Conservation (phyloP, 805 yeast species). For the Candida xyloterini region DNA sequence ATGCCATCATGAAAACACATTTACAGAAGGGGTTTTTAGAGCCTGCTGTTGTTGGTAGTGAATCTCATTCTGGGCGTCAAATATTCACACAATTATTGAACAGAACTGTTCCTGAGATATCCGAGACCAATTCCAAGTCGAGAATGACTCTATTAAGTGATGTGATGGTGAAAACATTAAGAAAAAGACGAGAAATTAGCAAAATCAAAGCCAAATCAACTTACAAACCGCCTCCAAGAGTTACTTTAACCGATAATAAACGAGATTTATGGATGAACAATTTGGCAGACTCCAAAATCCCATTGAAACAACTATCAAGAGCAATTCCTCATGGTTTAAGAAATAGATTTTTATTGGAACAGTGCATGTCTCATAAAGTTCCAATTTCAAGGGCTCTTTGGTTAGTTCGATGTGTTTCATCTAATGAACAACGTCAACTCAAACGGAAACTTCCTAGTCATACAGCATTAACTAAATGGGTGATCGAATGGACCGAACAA, state of each 20-base stretch:
- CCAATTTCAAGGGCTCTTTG: constrained; percentile 85
- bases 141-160: constrained; percentile 44
- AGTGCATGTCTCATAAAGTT: constrained; percentile 60
- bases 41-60: constrained; percentile 59
- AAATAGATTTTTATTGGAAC: constrained; percentile 69
- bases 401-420: constrained; percentile 85
- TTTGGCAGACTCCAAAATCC: constrained; percentile 62
- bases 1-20: constrained; percentile 48
- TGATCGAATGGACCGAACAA: constrained; percentile 88
- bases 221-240: constrained; percentile 83
- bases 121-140: constrained; percentile 15
- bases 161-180: constrained; percentile 46
- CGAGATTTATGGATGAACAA: constrained; percentile 84
- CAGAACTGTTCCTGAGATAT: constrained; percentile 14
- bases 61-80: constrained; percentile 66
- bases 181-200: constrained; percentile 44
- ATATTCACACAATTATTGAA: constrained; percentile 40
- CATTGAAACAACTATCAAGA: constrained; percentile 65
- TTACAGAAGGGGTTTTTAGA: constrained; percentile 73
- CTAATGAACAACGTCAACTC: constrained; percentile 65
- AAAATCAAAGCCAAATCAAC: constrained; percentile 47
- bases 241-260: constrained; percentile 83
- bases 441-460: constrained; percentile 40
- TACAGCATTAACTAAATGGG: constrained; percentile 59
- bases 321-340: constrained; percentile 90